Base-by-base conservation (phyloP, 805 yeast genomes). In the Pichia heedii region DNA sequence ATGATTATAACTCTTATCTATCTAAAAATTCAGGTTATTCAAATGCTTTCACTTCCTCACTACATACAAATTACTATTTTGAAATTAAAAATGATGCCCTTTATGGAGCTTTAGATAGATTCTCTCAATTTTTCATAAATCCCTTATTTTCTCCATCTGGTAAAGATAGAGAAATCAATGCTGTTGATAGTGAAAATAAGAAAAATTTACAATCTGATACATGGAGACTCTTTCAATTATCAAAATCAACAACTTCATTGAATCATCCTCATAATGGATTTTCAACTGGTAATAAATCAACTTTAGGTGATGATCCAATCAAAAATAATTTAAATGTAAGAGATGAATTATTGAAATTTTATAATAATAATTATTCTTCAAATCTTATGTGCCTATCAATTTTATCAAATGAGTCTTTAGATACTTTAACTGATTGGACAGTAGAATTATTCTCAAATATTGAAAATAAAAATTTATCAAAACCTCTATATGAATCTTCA, bases 131-230 rank as follows among this genome's bases (percentile, higher is more conserved):
- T 59, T 90, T 90, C 68, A 82, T 89, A 30, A 61, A 76, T 24
- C 98, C 98, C 1, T 67, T 90, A 52, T 90, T 90, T 56, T 68
- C 71, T 50, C 67, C 63, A 53, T 51, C 77, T 49, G 81, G 96
- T 57, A 85, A 87, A 57, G 96, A 88, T 57, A 73, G 97, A 44
- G 98, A 90, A 63, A 84, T 90, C 54, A 77, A 79, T 50, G 97
- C 97, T 2, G 97, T 90, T 10, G 96, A 90, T 62, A 84, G 95
- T 33, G 98, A 90, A 65, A 87, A 90, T 67, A 90, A 88, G 61
- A 90, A 93, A 66, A 90, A 90, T 60, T 68, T 93, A 41, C 97
- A 90, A 62, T 83, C 74, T 58, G 98, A 90, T 62, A 58, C 66
- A 37, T 88, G 97, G 97, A 76, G 97, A 55, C 65, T 86, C 39